These are phyloP conservation scores for Dothistroma pini DNA, from an alignment of 2,329 filamentous ascomycete species.

Conservation along the genomic window DNA sequence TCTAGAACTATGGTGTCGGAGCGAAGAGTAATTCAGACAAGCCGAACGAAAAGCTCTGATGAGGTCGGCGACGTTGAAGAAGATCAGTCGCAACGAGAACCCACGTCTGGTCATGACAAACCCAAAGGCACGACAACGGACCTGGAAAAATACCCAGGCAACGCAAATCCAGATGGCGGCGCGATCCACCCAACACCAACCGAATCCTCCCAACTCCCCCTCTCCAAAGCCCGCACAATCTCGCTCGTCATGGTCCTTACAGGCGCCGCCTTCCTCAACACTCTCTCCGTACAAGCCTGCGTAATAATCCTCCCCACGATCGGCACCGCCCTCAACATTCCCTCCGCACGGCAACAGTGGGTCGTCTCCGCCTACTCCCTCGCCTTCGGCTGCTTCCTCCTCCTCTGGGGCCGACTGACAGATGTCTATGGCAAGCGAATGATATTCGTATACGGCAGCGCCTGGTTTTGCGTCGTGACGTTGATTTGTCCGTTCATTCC, in stretches of 20 bases:
- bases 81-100: not conserved
- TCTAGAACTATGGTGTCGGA: not conserved
- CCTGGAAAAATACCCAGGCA: not conserved
- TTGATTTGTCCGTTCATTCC: constrained; percentile 61
- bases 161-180: not conserved
- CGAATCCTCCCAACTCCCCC: constrained; percentile 16
- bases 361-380: constrained; percentile 64
- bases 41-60: not conserved
- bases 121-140: not conserved
- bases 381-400: constrained; percentile 63
- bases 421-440: constrained; percentile 64
- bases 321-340: constrained; percentile 32
- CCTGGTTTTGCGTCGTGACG: constrained; percentile 59
- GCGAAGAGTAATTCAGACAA: not conserved
- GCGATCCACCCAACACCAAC: constrained; percentile 15
- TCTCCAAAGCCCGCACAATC: constrained; percentile 31
- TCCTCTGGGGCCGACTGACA: constrained; percentile 65
- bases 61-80: not conserved
- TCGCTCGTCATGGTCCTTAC: constrained; percentile 31
- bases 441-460: constrained; percentile 62
- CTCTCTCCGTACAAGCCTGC: constrained; percentile 33
- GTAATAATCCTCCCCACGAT: constrained; percentile 37
- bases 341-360: constrained; percentile 47
- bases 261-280: constrained; percentile 34
- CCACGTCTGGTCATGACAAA: not conserved